These are phyloP conservation scores for Annulohypoxylon moriforme DNA, from an alignment of 495 filamentous ascomycete genomes.

Conservation along the genomic window DNA sequence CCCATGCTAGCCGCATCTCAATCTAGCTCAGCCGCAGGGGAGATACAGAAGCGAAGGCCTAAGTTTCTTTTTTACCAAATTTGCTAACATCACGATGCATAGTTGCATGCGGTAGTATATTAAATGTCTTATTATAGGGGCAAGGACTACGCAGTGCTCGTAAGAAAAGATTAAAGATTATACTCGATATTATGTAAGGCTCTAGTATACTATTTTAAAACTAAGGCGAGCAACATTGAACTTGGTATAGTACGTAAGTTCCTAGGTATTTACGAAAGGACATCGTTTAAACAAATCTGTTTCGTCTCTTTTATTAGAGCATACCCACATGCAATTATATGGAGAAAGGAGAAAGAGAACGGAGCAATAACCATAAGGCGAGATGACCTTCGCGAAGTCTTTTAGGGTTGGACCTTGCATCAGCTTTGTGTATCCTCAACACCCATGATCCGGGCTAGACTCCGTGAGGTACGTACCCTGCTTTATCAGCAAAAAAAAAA, in stretches of 20 bases:
- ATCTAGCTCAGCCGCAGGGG: slow-evolving; percentile 38
- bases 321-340: slow-evolving; percentile 23
- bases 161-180: slow-evolving; percentile 2
- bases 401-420: slow-evolving; percentile 34
- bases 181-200: slow-evolving; percentile 12
- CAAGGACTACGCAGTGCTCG: neutral
- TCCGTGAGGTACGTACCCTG: slow-evolving; percentile 32
- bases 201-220: slow-evolving; percentile 14
- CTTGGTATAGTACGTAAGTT: slow-evolving; percentile 14
- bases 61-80: slow-evolving; percentile 22
- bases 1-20: slow-evolving; percentile 25
- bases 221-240: neutral
- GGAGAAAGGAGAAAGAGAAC: slow-evolving; percentile 15
- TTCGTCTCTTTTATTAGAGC: slow-evolving; percentile 34
- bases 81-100: slow-evolving; percentile 16
- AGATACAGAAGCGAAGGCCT: slow-evolving; percentile 28
- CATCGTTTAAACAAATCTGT: slow-evolving; percentile 1
- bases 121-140: slow-evolving; percentile 4
- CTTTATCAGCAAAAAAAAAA: neutral
- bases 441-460: slow-evolving; percentile 29
- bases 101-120: neutral
- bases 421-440: slow-evolving; percentile 24
- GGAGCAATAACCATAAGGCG: slow-evolving; percentile 35
- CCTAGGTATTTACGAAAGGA: neutral
- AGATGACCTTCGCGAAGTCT: slow-evolving; percentile 8